Evolutionary conservation across 2,329 filamentous ascomycete genomes (phyloP).

Genomic region (Stagonosporopsis chrysanthemi): DNA sequence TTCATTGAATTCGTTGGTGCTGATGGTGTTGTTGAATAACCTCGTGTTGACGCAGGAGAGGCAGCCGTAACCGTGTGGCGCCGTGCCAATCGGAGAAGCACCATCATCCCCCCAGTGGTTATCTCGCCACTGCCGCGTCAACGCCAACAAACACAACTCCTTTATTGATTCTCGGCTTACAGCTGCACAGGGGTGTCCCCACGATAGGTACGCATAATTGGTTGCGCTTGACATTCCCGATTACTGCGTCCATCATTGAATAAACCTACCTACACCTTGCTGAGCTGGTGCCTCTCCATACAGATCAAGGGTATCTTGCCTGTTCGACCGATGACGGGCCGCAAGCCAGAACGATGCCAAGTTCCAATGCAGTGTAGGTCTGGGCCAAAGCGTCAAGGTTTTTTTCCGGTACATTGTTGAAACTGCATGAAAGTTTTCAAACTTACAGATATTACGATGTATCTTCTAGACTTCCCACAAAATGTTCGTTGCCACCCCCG

Average conservation of each 20-base stretch:
- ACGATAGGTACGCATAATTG: no score
- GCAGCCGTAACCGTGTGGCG: slow-evolving; percentile 1
- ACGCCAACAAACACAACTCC: not conserved
- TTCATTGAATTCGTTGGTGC: not conserved
- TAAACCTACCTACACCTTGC: not conserved
- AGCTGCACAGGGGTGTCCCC: not conserved
- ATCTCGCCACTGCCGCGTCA: not conserved
- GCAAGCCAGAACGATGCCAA: no score
- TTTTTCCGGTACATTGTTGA: not conserved
- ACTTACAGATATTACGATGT: no score
- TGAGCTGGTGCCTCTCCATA: no score
- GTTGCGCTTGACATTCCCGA: no score
- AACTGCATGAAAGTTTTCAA: not conserved
- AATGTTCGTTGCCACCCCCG: no score
- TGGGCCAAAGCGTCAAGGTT: not conserved
- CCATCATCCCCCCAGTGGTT: not conserved
- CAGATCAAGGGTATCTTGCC: no score
- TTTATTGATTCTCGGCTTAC: not conserved
- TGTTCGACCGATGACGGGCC: no score
- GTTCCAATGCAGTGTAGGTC: no score
- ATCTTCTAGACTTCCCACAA: no score
- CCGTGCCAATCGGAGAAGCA: not conserved
- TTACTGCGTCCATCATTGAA: no score
- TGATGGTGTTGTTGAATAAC: slow-evolving; percentile 4
- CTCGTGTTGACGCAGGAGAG: not conserved